Conservation (phyloP, 441 rosid species). For the Theobroma grandiflorum region DNA sequence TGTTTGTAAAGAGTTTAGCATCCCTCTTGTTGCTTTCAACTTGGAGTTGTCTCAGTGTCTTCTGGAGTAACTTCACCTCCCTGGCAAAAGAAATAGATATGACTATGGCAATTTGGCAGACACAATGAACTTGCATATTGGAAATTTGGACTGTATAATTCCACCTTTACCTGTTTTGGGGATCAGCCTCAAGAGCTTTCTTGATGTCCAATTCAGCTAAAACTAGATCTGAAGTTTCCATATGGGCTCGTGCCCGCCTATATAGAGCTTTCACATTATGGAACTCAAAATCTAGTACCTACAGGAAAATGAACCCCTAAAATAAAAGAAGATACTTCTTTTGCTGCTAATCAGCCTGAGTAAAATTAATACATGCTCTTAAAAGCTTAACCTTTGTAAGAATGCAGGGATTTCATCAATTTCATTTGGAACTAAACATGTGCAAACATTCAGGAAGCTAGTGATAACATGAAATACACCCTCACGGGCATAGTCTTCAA, state of each 20-base stretch:
- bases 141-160: conserved; percentile 1
- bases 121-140: background rate
- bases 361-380: background rate
- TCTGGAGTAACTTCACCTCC: conserved; percentile 59
- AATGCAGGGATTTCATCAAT: background rate
- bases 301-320: conserved; percentile 19
- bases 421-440: background rate
- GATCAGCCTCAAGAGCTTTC: conserved; percentile 67
- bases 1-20: conserved; percentile 56
- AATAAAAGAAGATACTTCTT: conserved; percentile 18
- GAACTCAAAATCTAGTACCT: conserved; percentile 66
- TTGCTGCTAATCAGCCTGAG: background rate
- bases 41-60: conserved; percentile 55
- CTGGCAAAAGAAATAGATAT: conserved; percentile 34
- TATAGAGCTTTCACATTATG: conserved; percentile 65
- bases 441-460: background rate
- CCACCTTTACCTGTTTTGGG: conserved; percentile 53
- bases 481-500: background rate
- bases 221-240: conserved; percentile 53
- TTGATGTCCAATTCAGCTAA: conserved; percentile 62
- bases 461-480: background rate
- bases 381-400: background rate
- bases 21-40: conserved; percentile 62
- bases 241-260: conserved; percentile 70
- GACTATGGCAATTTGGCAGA: background rate